phyloP scores from a whole-genome alignment of 345 rosid species.

The Citrus sinensis region DNA sequence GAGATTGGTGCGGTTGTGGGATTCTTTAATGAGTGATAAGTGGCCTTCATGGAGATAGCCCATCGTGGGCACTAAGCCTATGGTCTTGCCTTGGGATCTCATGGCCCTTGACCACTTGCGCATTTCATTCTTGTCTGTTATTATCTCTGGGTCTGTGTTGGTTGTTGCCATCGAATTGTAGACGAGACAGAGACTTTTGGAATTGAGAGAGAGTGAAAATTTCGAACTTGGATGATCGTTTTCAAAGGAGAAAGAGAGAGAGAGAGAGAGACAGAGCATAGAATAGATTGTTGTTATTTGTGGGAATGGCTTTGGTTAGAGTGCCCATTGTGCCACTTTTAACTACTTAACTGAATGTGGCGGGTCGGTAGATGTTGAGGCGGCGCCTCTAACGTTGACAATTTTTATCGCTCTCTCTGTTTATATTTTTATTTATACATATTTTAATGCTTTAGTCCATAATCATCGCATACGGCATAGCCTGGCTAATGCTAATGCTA shows the following conservation, averaged over 20 bases:
- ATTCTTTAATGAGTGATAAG: slow-evolving; percentile 64
- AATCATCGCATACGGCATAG: no score
- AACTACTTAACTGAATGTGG: background rate
- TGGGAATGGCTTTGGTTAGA: no score
- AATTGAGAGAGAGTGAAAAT: background rate
- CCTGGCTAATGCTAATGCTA: no score
- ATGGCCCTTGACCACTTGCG: slow-evolving; percentile 68
- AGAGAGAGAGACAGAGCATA: no score
- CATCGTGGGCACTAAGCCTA: slow-evolving; percentile 87
- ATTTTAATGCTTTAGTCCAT: no score
- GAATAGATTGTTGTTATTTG: no score
- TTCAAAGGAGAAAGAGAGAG: background rate
- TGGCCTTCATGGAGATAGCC: slow-evolving; percentile 92
- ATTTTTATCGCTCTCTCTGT: no score
- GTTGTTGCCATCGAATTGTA: slow-evolving; percentile 17
- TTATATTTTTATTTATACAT: no score
- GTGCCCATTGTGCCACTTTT: background rate
- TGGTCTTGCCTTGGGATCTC: slow-evolving; percentile 59
- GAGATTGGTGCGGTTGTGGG: slow-evolving; percentile 42
- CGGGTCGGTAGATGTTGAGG: background rate
- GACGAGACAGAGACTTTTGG: background rate
- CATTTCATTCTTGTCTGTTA: slow-evolving; percentile 63
- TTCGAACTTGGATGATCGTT: background rate
- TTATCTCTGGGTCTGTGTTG: slow-evolving; percentile 36
- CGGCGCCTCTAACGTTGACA: background rate